Evolutionary conservation across 2,329 filamentous ascomycete species (phyloP).

Genomic region (Claviceps africana): DNA sequence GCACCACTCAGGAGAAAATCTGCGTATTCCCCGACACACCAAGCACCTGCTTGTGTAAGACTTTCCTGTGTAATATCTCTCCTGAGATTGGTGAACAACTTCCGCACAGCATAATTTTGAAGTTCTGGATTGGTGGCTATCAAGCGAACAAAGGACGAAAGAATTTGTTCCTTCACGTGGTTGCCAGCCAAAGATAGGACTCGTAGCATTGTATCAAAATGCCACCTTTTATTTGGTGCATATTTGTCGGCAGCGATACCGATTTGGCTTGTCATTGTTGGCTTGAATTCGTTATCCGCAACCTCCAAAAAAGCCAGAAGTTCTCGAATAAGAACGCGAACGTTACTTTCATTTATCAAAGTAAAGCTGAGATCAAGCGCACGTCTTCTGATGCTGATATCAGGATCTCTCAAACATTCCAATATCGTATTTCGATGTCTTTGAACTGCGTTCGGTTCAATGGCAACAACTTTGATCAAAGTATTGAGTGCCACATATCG

Average conservation of each 20-base stretch:
- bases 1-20: constrained; percentile 80
- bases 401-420: constrained; percentile 88
- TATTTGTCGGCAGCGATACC: constrained; percentile 93
- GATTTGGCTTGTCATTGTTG: constrained; percentile 95
- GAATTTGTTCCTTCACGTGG: constrained; percentile 93
- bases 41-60: constrained; percentile 79
- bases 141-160: constrained; percentile 90
- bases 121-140: constrained; percentile 90
- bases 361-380: constrained; percentile 98
- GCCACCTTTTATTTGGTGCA: constrained; percentile 95
- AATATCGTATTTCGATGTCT: constrained; percentile 94
- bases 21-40: constrained; percentile 96
- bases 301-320: constrained; percentile 90
- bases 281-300: constrained; percentile 96
- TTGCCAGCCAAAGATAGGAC: constrained; percentile 89
- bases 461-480: constrained; percentile 91
- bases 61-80: constrained; percentile 98
- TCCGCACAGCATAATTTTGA: constrained; percentile 93
- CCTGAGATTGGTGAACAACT: constrained; percentile 78
- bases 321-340: constrained; percentile 84
- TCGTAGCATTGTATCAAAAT: constrained; percentile 92
- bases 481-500: constrained; percentile 96
- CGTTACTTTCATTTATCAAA: constrained; percentile 91
- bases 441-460: constrained; percentile 95
- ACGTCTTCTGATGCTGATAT: constrained; percentile 91